Conservation (phyloP, 768 basidiomycete species). For the button mushroom (Agaricus bisporus) region DNA sequence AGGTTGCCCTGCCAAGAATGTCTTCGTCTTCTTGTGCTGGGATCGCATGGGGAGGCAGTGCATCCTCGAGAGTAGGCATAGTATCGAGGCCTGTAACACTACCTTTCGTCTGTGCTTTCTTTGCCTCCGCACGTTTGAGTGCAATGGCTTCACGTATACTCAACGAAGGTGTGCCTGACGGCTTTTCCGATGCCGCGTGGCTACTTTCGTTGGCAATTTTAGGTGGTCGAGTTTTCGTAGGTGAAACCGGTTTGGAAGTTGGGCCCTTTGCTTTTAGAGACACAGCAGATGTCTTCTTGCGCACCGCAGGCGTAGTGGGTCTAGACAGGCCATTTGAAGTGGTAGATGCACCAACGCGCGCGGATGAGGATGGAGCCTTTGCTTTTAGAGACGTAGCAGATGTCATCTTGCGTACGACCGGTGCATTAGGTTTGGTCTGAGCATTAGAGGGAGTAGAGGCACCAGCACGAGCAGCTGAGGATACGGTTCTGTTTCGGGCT, state of each 20-base stretch:
- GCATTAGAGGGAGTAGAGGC: slow-evolving; percentile 18
- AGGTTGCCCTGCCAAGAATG: slow-evolving; percentile 56
- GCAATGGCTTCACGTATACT: slow-evolving; percentile 79
- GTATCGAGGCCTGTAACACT: slow-evolving; percentile 24
- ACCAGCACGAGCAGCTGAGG: slow-evolving; percentile 9
- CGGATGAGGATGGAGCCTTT: slow-evolving; percentile 9
- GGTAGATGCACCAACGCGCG: slow-evolving; percentile 9
- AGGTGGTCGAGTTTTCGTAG: slow-evolving; percentile 15
- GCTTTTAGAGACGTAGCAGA: slow-evolving; percentile 10
- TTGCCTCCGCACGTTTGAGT: slow-evolving; percentile 70
- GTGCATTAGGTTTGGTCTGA: slow-evolving; percentile 18
- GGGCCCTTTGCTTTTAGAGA: slow-evolving; percentile 11
- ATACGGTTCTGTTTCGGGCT: slow-evolving; percentile 15
- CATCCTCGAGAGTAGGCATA: slow-evolving; percentile 43
- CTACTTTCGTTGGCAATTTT: slow-evolving; percentile 13
- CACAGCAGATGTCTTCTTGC: background rate
- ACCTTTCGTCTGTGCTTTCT: slow-evolving; percentile 41
- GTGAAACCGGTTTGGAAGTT: background rate
- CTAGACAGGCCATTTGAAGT: slow-evolving; percentile 23
- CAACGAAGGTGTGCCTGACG: slow-evolving; percentile 20
- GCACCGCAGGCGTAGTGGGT: slow-evolving; percentile 13
- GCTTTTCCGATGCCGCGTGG: background rate
- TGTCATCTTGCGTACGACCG: slow-evolving; percentile 4
- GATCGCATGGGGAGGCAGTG: slow-evolving; percentile 28
- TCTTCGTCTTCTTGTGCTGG: slow-evolving; percentile 38